Conservation (phyloP, 2,329 filamentous ascomycete species). For the Fusarium caatingaense region DNA sequence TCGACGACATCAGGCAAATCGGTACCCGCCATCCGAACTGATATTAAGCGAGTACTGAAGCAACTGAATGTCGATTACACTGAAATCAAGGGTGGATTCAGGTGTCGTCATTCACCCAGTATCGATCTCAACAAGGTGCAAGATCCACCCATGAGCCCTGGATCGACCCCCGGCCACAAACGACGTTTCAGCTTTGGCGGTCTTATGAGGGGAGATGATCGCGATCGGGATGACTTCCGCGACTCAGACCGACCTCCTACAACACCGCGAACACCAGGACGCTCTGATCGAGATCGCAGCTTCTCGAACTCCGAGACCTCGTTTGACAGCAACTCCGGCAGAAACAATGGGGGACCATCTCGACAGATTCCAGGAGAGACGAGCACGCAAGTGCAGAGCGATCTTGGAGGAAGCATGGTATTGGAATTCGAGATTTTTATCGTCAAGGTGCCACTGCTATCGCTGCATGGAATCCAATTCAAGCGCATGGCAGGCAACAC, state of each 20-base stretch:
- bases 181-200: slow-evolving; percentile 88
- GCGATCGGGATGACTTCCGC: slow-evolving; percentile 77
- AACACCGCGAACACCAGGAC: slow-evolving; percentile 58
- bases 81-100: slow-evolving; percentile 94
- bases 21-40: slow-evolving; percentile 83
- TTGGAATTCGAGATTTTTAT: slow-evolving; percentile 96
- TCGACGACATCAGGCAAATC: slow-evolving; percentile 96
- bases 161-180: slow-evolving; percentile 68
- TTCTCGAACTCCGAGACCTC: slow-evolving; percentile 90
- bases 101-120: slow-evolving; percentile 87
- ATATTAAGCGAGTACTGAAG: slow-evolving; percentile 90
- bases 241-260: slow-evolving; percentile 62
- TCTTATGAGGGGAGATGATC: slow-evolving; percentile 65
- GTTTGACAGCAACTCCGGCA: slow-evolving; percentile 75
- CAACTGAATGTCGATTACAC: slow-evolving; percentile 90
- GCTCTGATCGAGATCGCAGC: slow-evolving; percentile 71
- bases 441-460: slow-evolving; percentile 94
- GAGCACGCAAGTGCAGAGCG: slow-evolving; percentile 89
- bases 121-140: slow-evolving; percentile 83
- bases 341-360: slow-evolving; percentile 62
- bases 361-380: slow-evolving; percentile 83
- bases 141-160: slow-evolving; percentile 71
- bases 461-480: slow-evolving; percentile 95
- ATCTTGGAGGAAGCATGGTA: slow-evolving; percentile 85
- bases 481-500: slow-evolving; percentile 96